A percentile compares a stretch with the other conserved stretches of the same genome.
Conservation (phyloP, 2,329 filamentous ascomycete genomes). For the Fusarium penzigii region DNA sequence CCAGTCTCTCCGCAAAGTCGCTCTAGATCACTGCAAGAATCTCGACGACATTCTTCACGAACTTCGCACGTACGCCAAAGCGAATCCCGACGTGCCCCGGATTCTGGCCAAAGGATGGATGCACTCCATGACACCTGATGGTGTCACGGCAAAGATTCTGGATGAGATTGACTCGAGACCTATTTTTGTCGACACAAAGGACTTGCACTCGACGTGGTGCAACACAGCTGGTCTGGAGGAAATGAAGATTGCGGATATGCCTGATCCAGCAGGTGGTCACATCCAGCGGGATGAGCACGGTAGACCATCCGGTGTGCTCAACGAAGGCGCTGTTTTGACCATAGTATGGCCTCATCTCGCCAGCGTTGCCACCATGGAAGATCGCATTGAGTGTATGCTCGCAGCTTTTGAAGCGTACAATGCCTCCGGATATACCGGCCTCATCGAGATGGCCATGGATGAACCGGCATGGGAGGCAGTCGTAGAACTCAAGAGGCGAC, state of each 20-base stretch:
- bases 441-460: constrained; percentile 64
- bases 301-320: constrained; percentile 50
- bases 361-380: constrained; percentile 46
- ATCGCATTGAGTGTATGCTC: constrained; percentile 49
- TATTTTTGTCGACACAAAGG: constrained; percentile 58
- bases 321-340: constrained; percentile 52
- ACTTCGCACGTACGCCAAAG: constrained; percentile 47
- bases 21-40: constrained; percentile 48
- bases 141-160: constrained; percentile 45
- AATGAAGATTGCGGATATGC: constrained; percentile 45
- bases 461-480: constrained; percentile 56
- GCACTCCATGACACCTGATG: constrained; percentile 49
- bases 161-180: constrained; percentile 56
- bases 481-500: constrained; percentile 40
- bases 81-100: constrained; percentile 47
- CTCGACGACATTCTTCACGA: constrained; percentile 50
- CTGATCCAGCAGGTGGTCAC: constrained; percentile 51
- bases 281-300: constrained; percentile 53
- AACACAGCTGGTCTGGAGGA: constrained; percentile 52
- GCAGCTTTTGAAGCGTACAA: constrained; percentile 53
- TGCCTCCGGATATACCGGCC: constrained; percentile 54
- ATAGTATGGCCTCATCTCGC: constrained; percentile 59
- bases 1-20: constrained; percentile 53
- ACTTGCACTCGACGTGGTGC: constrained; percentile 59
- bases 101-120: constrained; percentile 59